Conservation (phyloP, 176 grass and related monocot genomes). For the Alloteropsis semialata region DNA sequence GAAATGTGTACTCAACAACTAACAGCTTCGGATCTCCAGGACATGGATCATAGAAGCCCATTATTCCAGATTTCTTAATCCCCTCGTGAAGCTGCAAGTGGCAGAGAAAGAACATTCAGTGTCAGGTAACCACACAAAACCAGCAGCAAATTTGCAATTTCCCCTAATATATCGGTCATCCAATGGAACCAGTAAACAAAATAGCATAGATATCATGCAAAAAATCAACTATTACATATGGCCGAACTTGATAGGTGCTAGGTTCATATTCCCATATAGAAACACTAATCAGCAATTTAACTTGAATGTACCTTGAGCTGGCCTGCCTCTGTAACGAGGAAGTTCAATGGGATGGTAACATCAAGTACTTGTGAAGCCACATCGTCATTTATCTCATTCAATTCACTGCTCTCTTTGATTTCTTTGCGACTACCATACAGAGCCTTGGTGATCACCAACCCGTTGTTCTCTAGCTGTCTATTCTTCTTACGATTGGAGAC, state of each 20-base stretch:
- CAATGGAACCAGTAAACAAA: neutral
- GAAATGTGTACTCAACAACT: slow-evolving; percentile 74
- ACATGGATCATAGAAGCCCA: slow-evolving; percentile 97
- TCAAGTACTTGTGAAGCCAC: slow-evolving; percentile 80
- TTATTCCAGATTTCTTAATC: slow-evolving; percentile 98
- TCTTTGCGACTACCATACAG: slow-evolving; percentile 60
- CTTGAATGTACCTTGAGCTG: slow-evolving; percentile 76
- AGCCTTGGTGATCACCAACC: slow-evolving; percentile 83
- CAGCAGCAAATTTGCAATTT: neutral
- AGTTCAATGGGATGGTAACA: slow-evolving; percentile 89
- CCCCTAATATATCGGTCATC: neutral
- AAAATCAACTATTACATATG: neutral
- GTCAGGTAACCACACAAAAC: neutral
- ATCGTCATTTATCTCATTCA: slow-evolving; percentile 56
- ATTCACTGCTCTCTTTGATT: slow-evolving; percentile 49
- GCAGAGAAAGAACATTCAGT: slow-evolving; percentile 10
- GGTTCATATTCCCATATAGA: slow-evolving; percentile 15
- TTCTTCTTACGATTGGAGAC: slow-evolving; percentile 89
- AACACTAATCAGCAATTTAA: slow-evolving; percentile 21
- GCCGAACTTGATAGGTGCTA: neutral
- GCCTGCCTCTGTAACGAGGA: slow-evolving; percentile 74
- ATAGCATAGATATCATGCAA: neutral
- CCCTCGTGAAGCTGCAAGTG: slow-evolving; percentile 80
- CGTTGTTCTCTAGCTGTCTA: slow-evolving; percentile 68
- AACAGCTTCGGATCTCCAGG: slow-evolving; percentile 77